A percentile compares a stretch with the other conserved stretches of the same genome.
Conservation (phyloP, 1,139 yeast species). For the Sporopachydermia cereana region DNA sequence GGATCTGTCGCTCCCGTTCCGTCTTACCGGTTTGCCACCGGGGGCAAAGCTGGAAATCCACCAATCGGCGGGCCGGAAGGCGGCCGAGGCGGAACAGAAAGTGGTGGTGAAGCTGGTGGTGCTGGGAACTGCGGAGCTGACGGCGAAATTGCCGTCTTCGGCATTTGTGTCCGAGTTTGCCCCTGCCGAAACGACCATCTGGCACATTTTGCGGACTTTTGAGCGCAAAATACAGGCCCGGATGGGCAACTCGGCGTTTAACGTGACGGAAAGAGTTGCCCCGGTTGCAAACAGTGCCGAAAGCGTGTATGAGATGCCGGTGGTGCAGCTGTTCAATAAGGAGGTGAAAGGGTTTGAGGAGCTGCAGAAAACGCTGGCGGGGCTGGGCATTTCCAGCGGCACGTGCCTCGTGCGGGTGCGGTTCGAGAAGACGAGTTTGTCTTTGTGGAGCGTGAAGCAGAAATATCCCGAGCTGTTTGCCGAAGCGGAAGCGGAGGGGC, state of each 20-base stretch:
- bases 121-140: background rate
- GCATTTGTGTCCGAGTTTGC: constrained; percentile 17
- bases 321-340: constrained; percentile 17
- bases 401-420: constrained; percentile 17
- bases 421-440: constrained; percentile 15
- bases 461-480: constrained; percentile 11
- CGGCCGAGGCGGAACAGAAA: constrained; percentile 8
- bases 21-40: constrained; percentile 18
- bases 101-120: constrained; percentile 17
- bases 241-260: constrained; percentile 15
- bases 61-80: constrained; percentile 11
- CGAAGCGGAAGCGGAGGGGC: background rate
- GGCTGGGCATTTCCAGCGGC: constrained; percentile 18
- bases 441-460: constrained; percentile 15
- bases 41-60: constrained; percentile 20
- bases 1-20: constrained; percentile 17
- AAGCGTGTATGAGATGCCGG: constrained; percentile 17
- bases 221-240: constrained; percentile 9
- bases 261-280: constrained; percentile 17
- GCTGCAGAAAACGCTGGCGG: constrained; percentile 14
- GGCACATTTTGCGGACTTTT: constrained; percentile 18
- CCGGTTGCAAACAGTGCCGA: constrained; percentile 9
- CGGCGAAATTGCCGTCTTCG: constrained; percentile 17
- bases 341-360: constrained; percentile 15
- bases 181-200: constrained; percentile 14